Percentiles rank a stretch among this genome's conserved stretches.
These are phyloP conservation scores for Boletus subparvulus DNA, from an alignment of 768 basidiomycete species.

Conservation along the genomic window DNA sequence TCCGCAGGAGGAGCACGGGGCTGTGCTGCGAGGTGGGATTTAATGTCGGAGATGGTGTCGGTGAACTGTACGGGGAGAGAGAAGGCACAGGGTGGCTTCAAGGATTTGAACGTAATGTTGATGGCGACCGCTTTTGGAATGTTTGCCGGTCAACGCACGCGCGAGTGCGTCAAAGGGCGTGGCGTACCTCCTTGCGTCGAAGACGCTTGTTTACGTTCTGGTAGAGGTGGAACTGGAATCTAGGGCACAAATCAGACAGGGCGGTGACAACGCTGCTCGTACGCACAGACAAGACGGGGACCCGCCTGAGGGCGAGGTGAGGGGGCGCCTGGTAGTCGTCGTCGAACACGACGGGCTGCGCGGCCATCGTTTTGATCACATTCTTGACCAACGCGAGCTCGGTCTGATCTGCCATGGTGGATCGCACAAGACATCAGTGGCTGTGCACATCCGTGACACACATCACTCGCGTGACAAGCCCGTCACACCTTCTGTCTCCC, in stretches of 20 bases:
- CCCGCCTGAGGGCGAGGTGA: conserved; percentile 60
- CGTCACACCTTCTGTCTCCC: conserved; percentile 20
- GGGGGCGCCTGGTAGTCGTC: conserved; percentile 79
- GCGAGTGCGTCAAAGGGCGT: neutral
- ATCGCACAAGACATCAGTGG: conserved; percentile 20
- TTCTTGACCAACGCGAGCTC: conserved; percentile 65
- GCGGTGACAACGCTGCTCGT: neutral
- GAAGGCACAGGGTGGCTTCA: conserved; percentile 81
- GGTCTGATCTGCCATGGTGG: conserved; percentile 50
- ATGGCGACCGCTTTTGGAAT: conserved; percentile 34
- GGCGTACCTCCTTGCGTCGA: conserved; percentile 33
- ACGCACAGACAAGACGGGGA: conserved; percentile 69
- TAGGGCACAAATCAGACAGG: conserved; percentile 30
- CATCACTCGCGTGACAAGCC: conserved; percentile 20
- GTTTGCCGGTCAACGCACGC: conserved; percentile 12
- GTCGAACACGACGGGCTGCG: conserved; percentile 64
- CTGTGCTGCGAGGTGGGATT: conserved; percentile 66
- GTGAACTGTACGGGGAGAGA: conserved; percentile 71
- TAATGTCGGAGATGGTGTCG: conserved; percentile 82
- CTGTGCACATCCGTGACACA: conserved; percentile 20
- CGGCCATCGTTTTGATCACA: conserved; percentile 60
- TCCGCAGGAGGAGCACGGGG: conserved; percentile 74
- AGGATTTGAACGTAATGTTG: conserved; percentile 82
- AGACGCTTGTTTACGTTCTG: conserved; percentile 45
- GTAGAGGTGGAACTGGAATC: conserved; percentile 62